These are phyloP conservation scores for Vaccinium macrocarpon DNA, from an alignment of 148 eudicot genomes.

Conservation along the genomic window DNA sequence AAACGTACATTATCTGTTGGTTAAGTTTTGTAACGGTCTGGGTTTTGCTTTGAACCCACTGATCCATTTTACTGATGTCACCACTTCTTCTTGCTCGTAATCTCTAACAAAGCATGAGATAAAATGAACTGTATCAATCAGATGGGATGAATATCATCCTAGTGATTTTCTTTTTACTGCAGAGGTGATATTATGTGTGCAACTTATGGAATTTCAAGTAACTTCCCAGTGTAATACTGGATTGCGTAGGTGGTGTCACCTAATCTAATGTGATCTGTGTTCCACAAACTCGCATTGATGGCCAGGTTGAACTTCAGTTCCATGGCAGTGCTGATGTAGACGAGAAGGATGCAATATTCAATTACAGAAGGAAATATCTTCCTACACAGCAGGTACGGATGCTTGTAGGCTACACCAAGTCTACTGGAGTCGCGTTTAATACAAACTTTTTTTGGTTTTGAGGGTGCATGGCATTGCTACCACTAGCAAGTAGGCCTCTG, in stretches of 20 bases:
- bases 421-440: neutral
- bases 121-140: neutral
- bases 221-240: neutral
- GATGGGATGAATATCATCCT: neutral
- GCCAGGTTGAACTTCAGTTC: constrained; percentile 80
- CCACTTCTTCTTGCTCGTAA: neutral
- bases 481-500: neutral
- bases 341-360: constrained; percentile 85
- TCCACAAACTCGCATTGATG: neutral
- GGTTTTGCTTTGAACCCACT: too few species aligned
- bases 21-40: too few species aligned
- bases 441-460: neutral
- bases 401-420: neutral
- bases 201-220: neutral
- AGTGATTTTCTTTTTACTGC: neutral
- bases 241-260: neutral
- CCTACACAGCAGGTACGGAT: constrained; percentile 82
- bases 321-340: constrained; percentile 38
- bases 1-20: too few species aligned
- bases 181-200: neutral
- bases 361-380: constrained; percentile 82
- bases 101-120: neutral
- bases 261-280: neutral
- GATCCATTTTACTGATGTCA: too few species aligned
- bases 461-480: neutral